Evolutionary conservation across 2,329 filamentous ascomycete genomes (phyloP).

Genomic region (Sporothrix euskadiensis): DNA sequence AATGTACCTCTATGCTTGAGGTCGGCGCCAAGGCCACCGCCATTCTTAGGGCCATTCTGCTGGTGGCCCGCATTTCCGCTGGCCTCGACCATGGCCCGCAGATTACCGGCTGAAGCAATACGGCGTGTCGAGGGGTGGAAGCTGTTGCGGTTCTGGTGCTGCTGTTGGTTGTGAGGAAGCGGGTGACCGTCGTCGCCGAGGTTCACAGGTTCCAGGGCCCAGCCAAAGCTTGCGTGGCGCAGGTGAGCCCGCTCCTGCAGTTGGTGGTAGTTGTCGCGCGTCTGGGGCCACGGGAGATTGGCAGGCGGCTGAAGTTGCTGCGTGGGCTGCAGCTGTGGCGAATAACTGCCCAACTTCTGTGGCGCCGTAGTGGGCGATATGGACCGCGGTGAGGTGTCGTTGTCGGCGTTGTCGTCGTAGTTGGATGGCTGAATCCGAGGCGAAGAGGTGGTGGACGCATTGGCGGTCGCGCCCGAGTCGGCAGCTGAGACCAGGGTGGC

Average conservation of each 20-base stretch:
- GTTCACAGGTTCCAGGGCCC: slow-evolving; percentile 41
- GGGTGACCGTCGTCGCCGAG: slow-evolving; percentile 30
- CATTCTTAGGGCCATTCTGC: slow-evolving; percentile 18
- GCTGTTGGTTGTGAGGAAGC: slow-evolving; percentile 27
- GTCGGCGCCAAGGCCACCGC: background rate
- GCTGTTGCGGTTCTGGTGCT: slow-evolving; percentile 23
- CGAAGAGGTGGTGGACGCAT: slow-evolving; percentile 25
- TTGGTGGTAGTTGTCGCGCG: slow-evolving; percentile 29
- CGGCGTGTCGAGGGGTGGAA: slow-evolving; percentile 29
- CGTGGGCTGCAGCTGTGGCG: slow-evolving; percentile 29
- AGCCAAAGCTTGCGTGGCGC: slow-evolving; percentile 40
- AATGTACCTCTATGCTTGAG: background rate
- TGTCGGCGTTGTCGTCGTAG: slow-evolving; percentile 11
- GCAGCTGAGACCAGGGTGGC: slow-evolving; percentile 32
- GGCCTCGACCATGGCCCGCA: slow-evolving; percentile 29
- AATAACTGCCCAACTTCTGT: slow-evolving; percentile 13
- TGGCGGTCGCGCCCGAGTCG: slow-evolving; percentile 12
- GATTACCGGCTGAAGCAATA: slow-evolving; percentile 34
- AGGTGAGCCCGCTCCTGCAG: slow-evolving; percentile 34
- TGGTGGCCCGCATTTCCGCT: slow-evolving; percentile 10
- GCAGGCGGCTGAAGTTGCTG: slow-evolving; percentile 20
- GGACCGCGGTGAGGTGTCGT: slow-evolving; percentile 12
- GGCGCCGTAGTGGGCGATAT: slow-evolving; percentile 12
- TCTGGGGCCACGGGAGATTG: slow-evolving; percentile 21
- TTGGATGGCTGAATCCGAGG: slow-evolving; percentile 2